Percentiles rank a stretch among this genome's conserved stretches.
phyloP scores from a whole-genome alignment of 148 eudicot genomes.

The Rhododendron williamsianum region DNA sequence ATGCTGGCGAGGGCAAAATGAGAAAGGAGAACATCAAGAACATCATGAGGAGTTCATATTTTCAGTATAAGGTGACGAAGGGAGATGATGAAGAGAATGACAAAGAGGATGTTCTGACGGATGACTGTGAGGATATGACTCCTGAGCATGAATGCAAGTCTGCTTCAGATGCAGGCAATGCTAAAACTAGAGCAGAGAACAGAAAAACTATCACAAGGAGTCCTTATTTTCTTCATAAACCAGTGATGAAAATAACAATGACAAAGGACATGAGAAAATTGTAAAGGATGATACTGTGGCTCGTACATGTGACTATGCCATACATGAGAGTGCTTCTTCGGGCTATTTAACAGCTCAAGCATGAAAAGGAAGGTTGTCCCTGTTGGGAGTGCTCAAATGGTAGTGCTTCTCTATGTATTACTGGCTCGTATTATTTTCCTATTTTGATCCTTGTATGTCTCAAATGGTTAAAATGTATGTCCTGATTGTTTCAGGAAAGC shows the following conservation, averaged over 20 bases:
- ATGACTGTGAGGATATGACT: slow-evolving; percentile 4
- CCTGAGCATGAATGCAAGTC: slow-evolving; percentile 9
- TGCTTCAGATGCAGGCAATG: slow-evolving; percentile 11
- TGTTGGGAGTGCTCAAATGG: slow-evolving; percentile 24
- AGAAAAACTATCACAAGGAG: slow-evolving; percentile 37
- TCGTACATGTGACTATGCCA: slow-evolving; percentile 18
- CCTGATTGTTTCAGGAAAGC: slow-evolving; percentile 31
- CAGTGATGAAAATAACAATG: slow-evolving; percentile 22
- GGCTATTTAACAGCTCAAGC: slow-evolving; percentile 17
- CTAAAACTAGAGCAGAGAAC: slow-evolving; percentile 6
- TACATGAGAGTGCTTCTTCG: slow-evolving; percentile 20
- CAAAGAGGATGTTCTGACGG: slow-evolving; percentile 3
- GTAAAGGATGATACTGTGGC: slow-evolving; percentile 9
- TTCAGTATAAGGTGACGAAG: slow-evolving; percentile 32
- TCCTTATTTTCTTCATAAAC: slow-evolving; percentile 51
- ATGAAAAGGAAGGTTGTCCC: slow-evolving; percentile 59
- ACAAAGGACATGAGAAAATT: slow-evolving; percentile 13
- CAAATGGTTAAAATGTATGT: neutral
- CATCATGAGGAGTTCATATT: slow-evolving; percentile 55
- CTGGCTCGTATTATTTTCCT: neutral
- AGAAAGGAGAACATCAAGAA: slow-evolving; percentile 21
- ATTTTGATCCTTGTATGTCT: neutral
- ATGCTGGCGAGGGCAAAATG: slow-evolving; percentile 21
- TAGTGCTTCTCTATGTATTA: slow-evolving; percentile 15
- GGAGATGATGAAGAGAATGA: slow-evolving; percentile 21